Evolutionary conservation across 805 yeast genomes (phyloP), one percentile per base, ranked within the genome.

Genomic region (Kluyveromyces siamensis): DNA sequence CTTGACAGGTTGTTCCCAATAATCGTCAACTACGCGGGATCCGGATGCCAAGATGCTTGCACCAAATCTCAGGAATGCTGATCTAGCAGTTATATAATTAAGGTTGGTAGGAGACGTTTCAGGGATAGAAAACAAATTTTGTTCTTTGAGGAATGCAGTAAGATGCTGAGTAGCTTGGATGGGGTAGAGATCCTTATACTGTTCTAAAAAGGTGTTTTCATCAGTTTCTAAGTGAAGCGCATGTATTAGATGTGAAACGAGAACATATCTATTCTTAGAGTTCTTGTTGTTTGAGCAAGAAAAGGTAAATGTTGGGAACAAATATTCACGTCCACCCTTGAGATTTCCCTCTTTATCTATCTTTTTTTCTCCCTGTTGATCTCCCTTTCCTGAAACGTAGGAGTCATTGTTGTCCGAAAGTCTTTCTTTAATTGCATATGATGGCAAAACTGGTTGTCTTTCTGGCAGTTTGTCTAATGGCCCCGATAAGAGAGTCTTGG

Each of bases 161-260:
- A 74, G 76, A 25, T 59, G 62, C 3, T 67, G 73, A 11, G 61
- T 55, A 2, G 73, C 69, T 10, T 55, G 52, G 21, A 67, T 54
- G 43, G 72, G 72, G 47, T 56, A 62, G 14, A 77, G 56, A 16
- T 68, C 65, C 49, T 65, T 64, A 54, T 67, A 63, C 48, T 65
- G 59, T 45, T 69, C 64, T 54, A 80, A 74, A 52, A 83, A 67
- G 74, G 55, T 78, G 83, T 48, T 77, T 65, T 59, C 70, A 66
- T 39, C 67, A 60, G 45, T 77, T 60, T 21, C 66, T 60, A 51
- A 77, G 66, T 42, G 75, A 73, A 50, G 67, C 59, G 54, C 70
- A 67, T 27, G 67, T 61, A 48, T 74, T 69, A 62, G 44, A 40
- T 64, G 63, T 13, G 49, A 21, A 4, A 61, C 48, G 11, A 75